Conservation (phyloP, 345 rosid species). For the Populus deltoides region DNA sequence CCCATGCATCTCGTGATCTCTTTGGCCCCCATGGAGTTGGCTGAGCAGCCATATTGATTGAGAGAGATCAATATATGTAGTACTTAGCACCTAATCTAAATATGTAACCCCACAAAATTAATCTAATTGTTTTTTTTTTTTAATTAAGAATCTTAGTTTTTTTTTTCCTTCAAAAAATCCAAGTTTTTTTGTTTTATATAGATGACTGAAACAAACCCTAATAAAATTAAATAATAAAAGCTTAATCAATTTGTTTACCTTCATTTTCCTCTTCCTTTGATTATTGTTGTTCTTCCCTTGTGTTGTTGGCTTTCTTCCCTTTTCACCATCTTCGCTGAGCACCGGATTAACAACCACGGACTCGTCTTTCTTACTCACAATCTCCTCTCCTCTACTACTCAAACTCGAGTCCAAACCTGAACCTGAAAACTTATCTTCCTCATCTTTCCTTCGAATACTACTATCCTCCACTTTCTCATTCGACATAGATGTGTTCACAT, state of each 20-base stretch:
- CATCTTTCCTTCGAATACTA: conserved; percentile 17
- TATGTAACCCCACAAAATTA: neutral
- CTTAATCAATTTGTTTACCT: conserved; percentile 29
- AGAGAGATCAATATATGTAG: neutral
- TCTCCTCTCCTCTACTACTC: conserved; percentile 38
- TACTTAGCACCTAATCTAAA: neutral
- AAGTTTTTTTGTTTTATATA: neutral
- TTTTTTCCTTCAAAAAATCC: neutral
- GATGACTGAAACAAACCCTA: neutral
- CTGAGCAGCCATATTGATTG: neutral
- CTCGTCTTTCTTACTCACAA: conserved; percentile 39
- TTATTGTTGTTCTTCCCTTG: conserved; percentile 28
- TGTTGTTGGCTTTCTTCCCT: conserved; percentile 47
- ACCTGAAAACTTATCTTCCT: conserved; percentile 37
- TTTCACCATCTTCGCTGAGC: conserved; percentile 38
- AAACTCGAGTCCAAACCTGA: conserved; percentile 14
- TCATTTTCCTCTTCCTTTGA: conserved; percentile 60
- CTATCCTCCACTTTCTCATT: conserved; percentile 24
- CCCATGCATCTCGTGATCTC: conserved; percentile 30
- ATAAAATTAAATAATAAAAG: neutral
- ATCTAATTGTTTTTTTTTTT: neutral
- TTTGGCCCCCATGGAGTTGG: conserved; percentile 5
- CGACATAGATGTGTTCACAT: conserved; percentile 35
- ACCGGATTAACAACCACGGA: conserved; percentile 28
- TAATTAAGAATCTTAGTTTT: neutral